Base-by-base conservation (phyloP, 2,329 filamentous ascomycete species). In the Sporothrix mexicana region DNA sequence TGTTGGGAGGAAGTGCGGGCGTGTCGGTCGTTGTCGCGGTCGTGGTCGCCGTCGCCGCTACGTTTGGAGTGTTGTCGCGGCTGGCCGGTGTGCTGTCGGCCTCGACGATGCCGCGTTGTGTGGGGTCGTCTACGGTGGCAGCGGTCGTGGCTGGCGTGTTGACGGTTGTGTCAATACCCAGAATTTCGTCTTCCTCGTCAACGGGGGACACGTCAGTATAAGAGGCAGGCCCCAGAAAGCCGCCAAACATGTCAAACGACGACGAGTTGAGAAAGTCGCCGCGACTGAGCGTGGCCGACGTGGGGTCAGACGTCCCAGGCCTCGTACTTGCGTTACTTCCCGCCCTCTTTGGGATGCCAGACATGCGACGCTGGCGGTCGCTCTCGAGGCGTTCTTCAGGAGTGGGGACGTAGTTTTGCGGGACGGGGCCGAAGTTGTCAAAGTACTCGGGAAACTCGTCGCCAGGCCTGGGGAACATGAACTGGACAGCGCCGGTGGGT, bases 371-470 rank as follows among this genome's bases (percentile, higher is more conserved):
- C 77, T 88, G 84, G 76, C 85, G 84, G 75, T 87, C 85, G 75
- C 85, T 86, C 75, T 85, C 85, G 20, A 87, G 82, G 69, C 80
- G 82, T 76, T 88, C 86, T 75, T 88, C 86, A n/a, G 86, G 86
- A 0, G 83, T 81, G 0, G 88, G 80, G 36, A 80, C 80, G 17
- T 76, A 75, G 43, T 2, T 55, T 10, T 74, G 30, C 0, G 83
- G 81, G 3, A 78, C 77, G 12, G 80, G 77, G 30, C 78, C 78
- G 59, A 76, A 76, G 20, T 80, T 79, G 68, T 80, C 80, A 74
- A 86, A 77, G 75, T 83, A 86, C 76, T 87, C 85, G 64, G 87
- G 87, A 70, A 86, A 90, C 79, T 89, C 88, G 76, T 90, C 88
- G 74, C 87, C 88, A 5, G 85, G 83, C 59, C 83, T 83, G 6